Base-by-base conservation (phyloP, 306 rosid genomes). In the Prunus campanulata region DNA sequence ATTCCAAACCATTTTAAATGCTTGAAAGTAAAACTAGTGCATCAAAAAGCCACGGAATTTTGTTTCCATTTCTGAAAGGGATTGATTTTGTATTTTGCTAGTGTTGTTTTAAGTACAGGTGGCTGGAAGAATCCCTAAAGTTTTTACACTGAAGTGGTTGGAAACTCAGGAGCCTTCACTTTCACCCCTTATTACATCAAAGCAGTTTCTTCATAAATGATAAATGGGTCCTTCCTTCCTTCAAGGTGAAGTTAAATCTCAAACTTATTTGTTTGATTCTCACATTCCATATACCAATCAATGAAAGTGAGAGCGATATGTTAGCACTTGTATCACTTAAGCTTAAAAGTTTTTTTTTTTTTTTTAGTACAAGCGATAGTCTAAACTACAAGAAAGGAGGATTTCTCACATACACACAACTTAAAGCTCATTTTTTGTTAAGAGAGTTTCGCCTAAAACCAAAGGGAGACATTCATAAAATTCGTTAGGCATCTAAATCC, bases 241-340 rank as follows among this genome's bases (percentile, higher is more conserved):
- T 69, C 82, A 52, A 59, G 55, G 75, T 67, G 82, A 76, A 76
- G 83, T 85, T 86, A 77, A 77, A 62, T 71, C 35, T 81, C 75
- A 24, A 66, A 78, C 22, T 79, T 20, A 74, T 74, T 35, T 18
- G 14, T 69, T 71, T 81, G 75, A 77, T 81, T 66, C 57, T 74
- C 75, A 51, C 20, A 46, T 71, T 50, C 30, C 11, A 20, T 10
- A 10, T 57, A 27, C 29, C 66, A 55, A 18, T 71, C 64, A 46
- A 75, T 44, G 66, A 51, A 75, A 57, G 29, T 75, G 78, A 50
- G 32, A 44, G 51, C 44, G 12, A 48, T 12, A 13, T 11, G 12
- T 48, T 48, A 48, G 51, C 51, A 48, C 51, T 48, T 6, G 44
- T 48, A 11, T 3, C 51, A 48, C 51, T 4, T 11, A 35, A 35